phyloP scores from a whole-genome alignment of 2,329 filamentous ascomycete species.

The Anthostomella pinea region DNA sequence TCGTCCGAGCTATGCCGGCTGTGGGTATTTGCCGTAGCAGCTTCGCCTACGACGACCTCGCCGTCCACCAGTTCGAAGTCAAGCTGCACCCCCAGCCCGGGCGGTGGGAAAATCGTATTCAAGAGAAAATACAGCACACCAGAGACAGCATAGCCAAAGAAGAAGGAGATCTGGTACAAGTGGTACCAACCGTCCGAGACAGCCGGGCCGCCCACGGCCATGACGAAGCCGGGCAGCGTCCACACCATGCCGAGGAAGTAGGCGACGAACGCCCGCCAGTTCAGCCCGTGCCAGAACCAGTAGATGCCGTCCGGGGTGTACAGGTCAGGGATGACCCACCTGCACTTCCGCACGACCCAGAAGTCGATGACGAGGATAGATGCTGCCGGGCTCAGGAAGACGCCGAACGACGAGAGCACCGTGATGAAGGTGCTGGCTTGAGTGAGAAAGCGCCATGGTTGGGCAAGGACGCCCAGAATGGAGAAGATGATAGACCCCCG shows the following conservation, averaged over 20 bases:
- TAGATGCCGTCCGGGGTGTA: conserved; percentile 21
- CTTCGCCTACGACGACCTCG: conserved; percentile 1
- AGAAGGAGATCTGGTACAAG: conserved; percentile 14
- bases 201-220: conserved; percentile 10
- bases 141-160: conserved; percentile 12
- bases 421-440: conserved; percentile 16
- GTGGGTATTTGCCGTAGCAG: not conserved
- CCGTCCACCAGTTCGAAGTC: conserved; percentile 4
- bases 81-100: conserved; percentile 9
- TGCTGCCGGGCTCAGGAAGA: conserved; percentile 19
- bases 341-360: conserved; percentile 15
- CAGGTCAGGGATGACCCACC: conserved; percentile 19
- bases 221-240: conserved; percentile 13
- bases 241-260: conserved; percentile 14
- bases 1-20: conserved; percentile 2
- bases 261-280: conserved; percentile 17
- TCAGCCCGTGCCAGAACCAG: conserved; percentile 16
- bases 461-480: conserved; percentile 12
- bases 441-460: conserved; percentile 18
- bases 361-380: conserved; percentile 20
- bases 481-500: conserved; percentile 15
- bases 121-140: conserved; percentile 9
- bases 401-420: conserved; percentile 20
- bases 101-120: conserved; percentile 10
- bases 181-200: conserved; percentile 10